A percentile compares a stretch with the other conserved stretches of the same genome.
Evolutionary conservation across 257 asterid species (phyloP).

Genomic region (Solanum sejunctum): DNA sequence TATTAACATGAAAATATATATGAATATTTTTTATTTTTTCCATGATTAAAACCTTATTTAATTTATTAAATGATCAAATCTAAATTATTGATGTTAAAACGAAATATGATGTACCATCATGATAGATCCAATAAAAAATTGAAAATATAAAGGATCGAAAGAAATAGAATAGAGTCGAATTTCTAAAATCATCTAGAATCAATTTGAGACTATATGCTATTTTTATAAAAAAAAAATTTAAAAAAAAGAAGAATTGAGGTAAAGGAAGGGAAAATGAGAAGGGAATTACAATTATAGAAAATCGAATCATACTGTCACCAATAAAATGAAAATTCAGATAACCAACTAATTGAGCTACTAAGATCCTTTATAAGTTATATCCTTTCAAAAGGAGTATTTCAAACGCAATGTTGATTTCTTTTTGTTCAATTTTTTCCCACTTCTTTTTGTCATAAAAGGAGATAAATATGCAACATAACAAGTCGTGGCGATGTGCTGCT

Average conservation of each 20-base stretch:
- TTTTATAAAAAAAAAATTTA: neutral
- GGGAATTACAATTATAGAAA: no score
- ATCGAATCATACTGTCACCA: no score
- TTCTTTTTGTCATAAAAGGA: no score
- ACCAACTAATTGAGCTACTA: no score
- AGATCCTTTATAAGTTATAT: neutral
- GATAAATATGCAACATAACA: no score
- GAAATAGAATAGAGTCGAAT: neutral
- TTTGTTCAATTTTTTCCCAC: neutral
- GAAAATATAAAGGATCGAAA: neutral
- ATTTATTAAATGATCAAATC: neutral
- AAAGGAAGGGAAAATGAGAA: no score
- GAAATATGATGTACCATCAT: neutral
- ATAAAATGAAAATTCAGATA: no score
- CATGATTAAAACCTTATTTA: neutral
- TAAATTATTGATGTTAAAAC: neutral
- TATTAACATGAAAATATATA: neutral
- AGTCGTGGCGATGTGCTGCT: no score
- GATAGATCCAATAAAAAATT: neutral
- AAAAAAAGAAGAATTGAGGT: no score
- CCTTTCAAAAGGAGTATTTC: neutral
- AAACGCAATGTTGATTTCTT: neutral
- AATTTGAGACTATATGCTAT: neutral
- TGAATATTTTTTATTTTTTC: no score
- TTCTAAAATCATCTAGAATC: neutral